Base-by-base conservation (phyloP, 768 basidiomycete genomes). In the Sarcomyxa edulis region DNA sequence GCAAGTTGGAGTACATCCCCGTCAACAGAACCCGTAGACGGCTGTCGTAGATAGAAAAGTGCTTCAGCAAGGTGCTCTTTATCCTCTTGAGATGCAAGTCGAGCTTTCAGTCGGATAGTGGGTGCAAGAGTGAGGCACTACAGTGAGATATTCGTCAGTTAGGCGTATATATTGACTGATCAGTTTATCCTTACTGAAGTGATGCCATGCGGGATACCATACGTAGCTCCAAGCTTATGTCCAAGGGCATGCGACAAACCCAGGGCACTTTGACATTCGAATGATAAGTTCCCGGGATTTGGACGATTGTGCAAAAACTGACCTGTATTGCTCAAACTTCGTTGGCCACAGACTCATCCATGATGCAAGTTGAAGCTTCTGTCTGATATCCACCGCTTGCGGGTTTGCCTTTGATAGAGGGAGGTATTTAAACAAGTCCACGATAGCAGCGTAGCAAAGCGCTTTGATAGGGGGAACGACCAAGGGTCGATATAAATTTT, bases 341-440 rank as follows among this genome's bases (percentile, higher is more conserved):
- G 68, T 57, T 0, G 84, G 84, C 83, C 81, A 87, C 8, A 84
- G 47, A 45, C 81, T 84, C 81, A 85, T 84, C 87, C 84, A 88
- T 1, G 83, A 73, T 2, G 84, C 86, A 28, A 88, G 39, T 53
- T 85, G 76, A 10, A 87, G 65, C 52, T 72, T 79, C 49, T 86
- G 82, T 11, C 87, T 74, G 37, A 65, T 55, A n/a, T 67, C 71
- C 24, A 88, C 44, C 42, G 75, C 65, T 19, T 58, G 49, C 1
- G 82, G 78, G 43, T 82, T 59, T 10, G 66, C 73, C 53, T 80
- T 84, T 18, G 76, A 78, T 37, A 61, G 55, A 1, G 84, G 81
- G 9, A 91, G 71, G 55, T 81, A 84, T 43, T 69, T 76, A 66
- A 89, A 88, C 18, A 89, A 67, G 48, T 87, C 84, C 4, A 70